Conservation (phyloP, 2,329 filamentous ascomycete genomes). For the Aureobasidium melanogenum region DNA sequence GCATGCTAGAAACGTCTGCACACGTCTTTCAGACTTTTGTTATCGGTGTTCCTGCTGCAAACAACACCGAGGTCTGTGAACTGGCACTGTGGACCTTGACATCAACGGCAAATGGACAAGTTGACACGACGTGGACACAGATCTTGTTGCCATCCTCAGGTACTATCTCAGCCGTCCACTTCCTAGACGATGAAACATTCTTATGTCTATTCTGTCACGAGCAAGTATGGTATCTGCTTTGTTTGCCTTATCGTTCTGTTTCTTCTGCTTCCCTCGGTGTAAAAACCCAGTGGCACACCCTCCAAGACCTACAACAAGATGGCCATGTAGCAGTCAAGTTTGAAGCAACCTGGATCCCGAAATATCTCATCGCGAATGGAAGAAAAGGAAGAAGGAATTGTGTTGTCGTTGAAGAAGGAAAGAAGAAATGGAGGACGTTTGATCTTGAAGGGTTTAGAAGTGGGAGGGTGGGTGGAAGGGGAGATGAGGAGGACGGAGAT, state of each 20-base stretch:
- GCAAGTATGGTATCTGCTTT: neutral
- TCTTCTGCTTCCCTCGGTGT: neutral
- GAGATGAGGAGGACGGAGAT: neutral
- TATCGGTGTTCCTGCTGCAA: neutral
- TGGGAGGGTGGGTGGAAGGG: neutral
- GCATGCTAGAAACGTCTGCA: neutral
- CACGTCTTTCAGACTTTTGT: neutral
- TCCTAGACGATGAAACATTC: conserved; percentile 2
- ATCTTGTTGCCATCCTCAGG: neutral
- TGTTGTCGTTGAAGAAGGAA: neutral
- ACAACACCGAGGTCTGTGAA: neutral
- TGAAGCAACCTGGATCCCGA: neutral
- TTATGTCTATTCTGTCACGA: neutral
- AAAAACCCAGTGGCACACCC: neutral
- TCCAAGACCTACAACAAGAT: neutral
- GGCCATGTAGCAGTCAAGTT: neutral
- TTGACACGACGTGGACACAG: neutral
- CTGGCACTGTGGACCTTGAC: neutral
- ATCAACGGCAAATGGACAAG: too few relatives aligned
- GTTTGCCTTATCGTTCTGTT: neutral
- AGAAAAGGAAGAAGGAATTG: neutral
- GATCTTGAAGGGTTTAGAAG: conserved; percentile 1
- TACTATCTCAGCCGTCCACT: neutral
- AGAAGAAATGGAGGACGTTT: neutral
- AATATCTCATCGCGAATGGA: neutral